phyloP scores from a whole-genome alignment of 495 filamentous ascomycete species.

The Sabuloglossum arenarium region DNA sequence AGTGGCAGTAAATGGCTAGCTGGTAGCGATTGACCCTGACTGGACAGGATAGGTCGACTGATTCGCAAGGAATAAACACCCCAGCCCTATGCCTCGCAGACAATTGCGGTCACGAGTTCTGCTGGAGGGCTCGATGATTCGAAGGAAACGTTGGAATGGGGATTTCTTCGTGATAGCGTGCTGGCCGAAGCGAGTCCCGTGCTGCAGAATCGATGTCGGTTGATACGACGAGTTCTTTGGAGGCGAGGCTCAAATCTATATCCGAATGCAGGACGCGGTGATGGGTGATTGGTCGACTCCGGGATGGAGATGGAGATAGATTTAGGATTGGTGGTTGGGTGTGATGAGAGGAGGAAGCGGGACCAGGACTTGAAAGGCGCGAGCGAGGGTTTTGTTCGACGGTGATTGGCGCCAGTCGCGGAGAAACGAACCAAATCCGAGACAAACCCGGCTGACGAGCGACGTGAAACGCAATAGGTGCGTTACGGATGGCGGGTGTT shows the following conservation, averaged over 20 bases:
- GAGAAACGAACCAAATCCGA: not conserved
- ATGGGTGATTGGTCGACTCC: constrained; percentile 1
- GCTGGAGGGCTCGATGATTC: constrained; percentile 1
- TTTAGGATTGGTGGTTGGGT: not conserved
- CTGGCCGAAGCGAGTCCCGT: not conserved
- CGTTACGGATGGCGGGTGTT: not conserved
- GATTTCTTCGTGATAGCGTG: constrained; percentile 1
- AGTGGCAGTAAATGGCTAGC: not conserved
- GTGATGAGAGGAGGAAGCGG: not conserved
- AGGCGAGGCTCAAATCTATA: constrained; percentile 1
- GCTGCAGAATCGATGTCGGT: not conserved
- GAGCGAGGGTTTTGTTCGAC: not conserved
- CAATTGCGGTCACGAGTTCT: constrained; percentile 1
- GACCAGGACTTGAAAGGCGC: not conserved
- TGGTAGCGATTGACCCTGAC: constrained; percentile 1
- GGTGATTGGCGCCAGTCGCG: not conserved
- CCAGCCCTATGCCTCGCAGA: constrained; percentile 4
- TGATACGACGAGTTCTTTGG: not conserved
- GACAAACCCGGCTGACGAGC: not conserved
- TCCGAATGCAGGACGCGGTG: not conserved
- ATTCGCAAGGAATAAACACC: not conserved
- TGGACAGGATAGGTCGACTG: not conserved
- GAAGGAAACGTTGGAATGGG: not conserved
- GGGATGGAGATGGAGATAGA: not conserved
- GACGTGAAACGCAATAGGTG: not conserved